Percentiles rank a stretch among this genome's conserved stretches.
Evolutionary conservation across 2,329 filamentous ascomycete genomes (phyloP).

Genomic region (Ceratocystis cacaofunesta): DNA sequence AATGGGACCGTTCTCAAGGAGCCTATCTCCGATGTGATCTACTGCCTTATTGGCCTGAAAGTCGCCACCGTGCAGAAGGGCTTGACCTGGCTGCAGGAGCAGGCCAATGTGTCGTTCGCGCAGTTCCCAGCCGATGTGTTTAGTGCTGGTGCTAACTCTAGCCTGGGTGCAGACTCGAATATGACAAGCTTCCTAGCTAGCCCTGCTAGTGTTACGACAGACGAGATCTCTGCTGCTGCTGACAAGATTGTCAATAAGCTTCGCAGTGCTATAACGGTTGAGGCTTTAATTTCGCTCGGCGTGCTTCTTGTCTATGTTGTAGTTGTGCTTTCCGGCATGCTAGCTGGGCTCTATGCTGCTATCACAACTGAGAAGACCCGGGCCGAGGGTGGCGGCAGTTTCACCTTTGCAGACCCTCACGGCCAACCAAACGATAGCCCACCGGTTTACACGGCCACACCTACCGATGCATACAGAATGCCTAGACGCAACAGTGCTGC

Average conservation of each 20-base stretch:
- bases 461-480: not conserved
- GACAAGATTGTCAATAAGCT: slow-evolving; percentile 53
- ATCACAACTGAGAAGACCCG: slow-evolving; percentile 43
- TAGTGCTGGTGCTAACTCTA: slow-evolving; percentile 56
- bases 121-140: slow-evolving; percentile 67
- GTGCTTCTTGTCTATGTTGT: slow-evolving; percentile 66
- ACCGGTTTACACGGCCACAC: slow-evolving; percentile 8
- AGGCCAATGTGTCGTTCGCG: slow-evolving; percentile 73
- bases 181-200: slow-evolving; percentile 62
- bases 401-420: slow-evolving; percentile 2
- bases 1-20: slow-evolving; percentile 66
- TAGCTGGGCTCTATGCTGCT: slow-evolving; percentile 50
- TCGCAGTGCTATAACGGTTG: slow-evolving; percentile 51
- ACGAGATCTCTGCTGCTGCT: slow-evolving; percentile 70
- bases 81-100: slow-evolving; percentile 82
- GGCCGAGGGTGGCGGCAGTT: slow-evolving; percentile 22
- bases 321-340: slow-evolving; percentile 58
- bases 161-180: slow-evolving; percentile 41
- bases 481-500: not conserved
- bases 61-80: slow-evolving; percentile 71
- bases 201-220: slow-evolving; percentile 55
- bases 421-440: slow-evolving; percentile 3
- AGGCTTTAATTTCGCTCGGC: slow-evolving; percentile 63
- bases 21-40: slow-evolving; percentile 63
- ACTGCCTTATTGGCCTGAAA: slow-evolving; percentile 81